Percentiles rank a stretch among this genome's conserved stretches.
These are phyloP conservation scores for Wallemia hederae DNA, from an alignment of 1,284 basidiomycete species.

Conservation along the genomic window DNA sequence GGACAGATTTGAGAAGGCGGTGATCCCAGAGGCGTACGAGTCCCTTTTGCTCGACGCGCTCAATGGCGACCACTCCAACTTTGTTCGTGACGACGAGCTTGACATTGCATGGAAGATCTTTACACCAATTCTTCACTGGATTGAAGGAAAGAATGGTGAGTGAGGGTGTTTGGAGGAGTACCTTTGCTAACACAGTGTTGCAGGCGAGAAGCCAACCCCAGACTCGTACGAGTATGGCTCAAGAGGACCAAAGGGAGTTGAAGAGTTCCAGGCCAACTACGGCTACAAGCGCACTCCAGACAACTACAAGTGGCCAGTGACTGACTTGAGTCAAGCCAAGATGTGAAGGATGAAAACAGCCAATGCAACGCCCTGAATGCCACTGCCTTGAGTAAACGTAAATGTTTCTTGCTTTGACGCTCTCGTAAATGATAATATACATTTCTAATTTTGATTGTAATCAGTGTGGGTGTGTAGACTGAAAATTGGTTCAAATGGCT, in stretches of 20 bases:
- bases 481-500: neutral
- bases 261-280: slow-evolving; percentile 39
- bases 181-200: slow-evolving; percentile 12
- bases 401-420: neutral
- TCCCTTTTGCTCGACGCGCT: slow-evolving; percentile 66
- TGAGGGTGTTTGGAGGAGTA: neutral
- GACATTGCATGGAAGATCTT: slow-evolving; percentile 96
- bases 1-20: slow-evolving; percentile 55
- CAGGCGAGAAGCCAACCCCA: slow-evolving; percentile 30
- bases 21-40: slow-evolving; percentile 85
- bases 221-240: slow-evolving; percentile 65
- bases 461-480: neutral
- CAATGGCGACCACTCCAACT: slow-evolving; percentile 34
- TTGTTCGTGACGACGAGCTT: slow-evolving; percentile 79
- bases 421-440: neutral
- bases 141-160: slow-evolving; percentile 31
- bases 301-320: slow-evolving; percentile 1
- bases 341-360: neutral
- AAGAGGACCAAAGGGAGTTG: slow-evolving; percentile 60
- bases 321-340: neutral
- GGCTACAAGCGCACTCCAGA: slow-evolving; percentile 38
- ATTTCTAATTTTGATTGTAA: neutral
- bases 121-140: slow-evolving; percentile 80
- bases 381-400: neutral
- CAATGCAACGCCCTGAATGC: neutral